Evolutionary conservation across 805 yeast genomes (phyloP).

Genomic region (Lachancea kluyveri): DNA sequence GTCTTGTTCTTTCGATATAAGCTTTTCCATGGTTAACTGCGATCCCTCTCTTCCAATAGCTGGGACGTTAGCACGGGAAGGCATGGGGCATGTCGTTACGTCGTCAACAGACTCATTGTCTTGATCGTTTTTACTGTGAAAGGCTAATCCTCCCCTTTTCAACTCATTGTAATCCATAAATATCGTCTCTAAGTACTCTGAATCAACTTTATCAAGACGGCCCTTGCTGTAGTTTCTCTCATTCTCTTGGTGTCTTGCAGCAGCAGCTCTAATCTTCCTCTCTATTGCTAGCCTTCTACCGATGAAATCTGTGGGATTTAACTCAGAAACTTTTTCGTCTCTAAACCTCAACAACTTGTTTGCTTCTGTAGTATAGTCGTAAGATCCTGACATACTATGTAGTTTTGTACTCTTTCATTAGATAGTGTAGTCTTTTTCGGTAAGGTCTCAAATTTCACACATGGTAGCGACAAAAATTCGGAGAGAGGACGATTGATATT

Average conservation of each 20-base stretch:
- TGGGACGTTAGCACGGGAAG: too few relatives aligned
- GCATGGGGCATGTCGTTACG: too few relatives aligned
- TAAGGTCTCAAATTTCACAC: too few relatives aligned
- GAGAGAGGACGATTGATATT: too few relatives aligned
- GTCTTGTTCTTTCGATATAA: conserved; percentile 18
- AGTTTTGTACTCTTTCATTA: too few relatives aligned
- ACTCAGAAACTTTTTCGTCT: conserved; percentile 7
- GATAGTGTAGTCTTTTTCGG: too few relatives aligned
- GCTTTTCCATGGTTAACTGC: conserved; percentile 17
- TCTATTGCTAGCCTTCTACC: conserved; percentile 15
- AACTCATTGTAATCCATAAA: conserved; percentile 5
- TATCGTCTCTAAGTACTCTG: conserved; percentile 5
- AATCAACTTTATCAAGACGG: conserved; percentile 20
- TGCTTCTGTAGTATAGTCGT: too few relatives aligned
- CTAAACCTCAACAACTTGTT: conserved; percentile 9
- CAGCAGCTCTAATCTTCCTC: conserved; percentile 14
- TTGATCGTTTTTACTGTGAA: conserved; percentile 11
- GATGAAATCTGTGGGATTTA: conserved; percentile 3
- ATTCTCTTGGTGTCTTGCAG: conserved; percentile 15
- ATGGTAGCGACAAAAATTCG: too few relatives aligned
- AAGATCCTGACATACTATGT: too few relatives aligned
- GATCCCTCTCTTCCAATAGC: too few relatives aligned
- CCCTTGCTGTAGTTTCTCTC: conserved; percentile 19
- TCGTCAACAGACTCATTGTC: too few relatives aligned
- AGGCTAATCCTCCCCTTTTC: conserved; percentile 11